Conservation (phyloP, 202 grass and related monocot species). For the Setaria italica region DNA sequence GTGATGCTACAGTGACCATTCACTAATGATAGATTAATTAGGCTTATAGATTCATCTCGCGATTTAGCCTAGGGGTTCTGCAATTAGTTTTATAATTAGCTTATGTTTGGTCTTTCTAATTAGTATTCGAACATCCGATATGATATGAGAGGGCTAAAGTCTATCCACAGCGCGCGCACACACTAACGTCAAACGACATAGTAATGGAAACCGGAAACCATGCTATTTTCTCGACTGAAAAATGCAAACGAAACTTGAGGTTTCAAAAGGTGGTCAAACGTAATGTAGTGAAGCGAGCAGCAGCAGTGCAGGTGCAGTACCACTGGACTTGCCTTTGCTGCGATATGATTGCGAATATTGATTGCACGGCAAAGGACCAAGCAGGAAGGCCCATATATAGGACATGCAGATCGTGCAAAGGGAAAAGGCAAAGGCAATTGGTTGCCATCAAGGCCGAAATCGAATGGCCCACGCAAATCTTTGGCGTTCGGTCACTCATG, state of each 20-base stretch:
- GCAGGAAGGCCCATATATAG: conserved; percentile 20
- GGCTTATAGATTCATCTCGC: too few species aligned
- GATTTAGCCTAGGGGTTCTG: too few species aligned
- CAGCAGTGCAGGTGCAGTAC: too few species aligned
- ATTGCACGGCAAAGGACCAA: conserved; percentile 20
- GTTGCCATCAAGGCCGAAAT: conserved; percentile 16
- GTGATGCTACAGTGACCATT: too few species aligned
- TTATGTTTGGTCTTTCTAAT: too few species aligned
- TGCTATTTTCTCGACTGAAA: not conserved
- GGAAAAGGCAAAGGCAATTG: conserved; percentile 22
- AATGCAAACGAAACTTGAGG: not conserved
- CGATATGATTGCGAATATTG: conserved; percentile 37
- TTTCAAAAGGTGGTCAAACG: conserved; percentile 16
- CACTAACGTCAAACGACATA: not conserved
- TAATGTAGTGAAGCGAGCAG: not conserved
- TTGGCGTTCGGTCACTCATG: conserved; percentile 9
- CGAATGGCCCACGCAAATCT: conserved; percentile 30
- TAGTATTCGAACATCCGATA: too few species aligned
- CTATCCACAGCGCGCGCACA: too few species aligned
- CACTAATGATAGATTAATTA: too few species aligned
- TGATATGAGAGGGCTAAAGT: too few species aligned
- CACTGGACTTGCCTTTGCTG: conserved; percentile 8
- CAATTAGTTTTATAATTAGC: too few species aligned
- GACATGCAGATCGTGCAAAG: conserved; percentile 36
- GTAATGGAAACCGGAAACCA: not conserved